A percentile compares a stretch with the other conserved stretches of the same genome.
phyloP scores from a whole-genome alignment of 345 rosid genomes.

The Streptanthus diversifolius region DNA sequence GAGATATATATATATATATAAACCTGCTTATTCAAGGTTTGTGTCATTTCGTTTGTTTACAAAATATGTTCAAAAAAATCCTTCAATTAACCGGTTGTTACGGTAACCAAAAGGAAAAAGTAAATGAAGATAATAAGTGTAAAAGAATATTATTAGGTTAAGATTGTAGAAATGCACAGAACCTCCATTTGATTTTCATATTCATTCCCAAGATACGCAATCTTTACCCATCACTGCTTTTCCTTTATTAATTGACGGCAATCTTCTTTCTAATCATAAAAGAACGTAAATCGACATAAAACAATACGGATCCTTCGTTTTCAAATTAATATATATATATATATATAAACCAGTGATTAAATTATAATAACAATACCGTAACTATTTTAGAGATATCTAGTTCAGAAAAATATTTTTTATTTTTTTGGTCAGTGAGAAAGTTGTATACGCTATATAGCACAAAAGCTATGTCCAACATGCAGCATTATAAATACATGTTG shows the following conservation, averaged over 20 bases:
- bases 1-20: no score
- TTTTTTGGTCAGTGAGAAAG: no score
- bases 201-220: constrained; percentile 33
- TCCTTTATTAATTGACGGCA: constrained; percentile 31
- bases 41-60: neutral
- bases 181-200: constrained; percentile 18
- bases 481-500: constrained; percentile 26
- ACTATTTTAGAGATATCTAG: neutral
- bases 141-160: neutral
- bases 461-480: neutral
- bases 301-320: neutral
- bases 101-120: no score
- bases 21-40: neutral
- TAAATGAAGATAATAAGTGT: neutral
- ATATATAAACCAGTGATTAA: neutral
- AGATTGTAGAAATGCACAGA: constrained; percentile 11
- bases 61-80: neutral
- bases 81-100: no score
- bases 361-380: neutral
- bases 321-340: neutral
- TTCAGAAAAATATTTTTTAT: no score
- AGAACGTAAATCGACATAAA: constrained; percentile 7
- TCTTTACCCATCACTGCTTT: constrained; percentile 34
- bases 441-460: no score
- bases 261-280: constrained; percentile 30